Evolutionary conservation across 1,284 basidiomycete species (phyloP), one percentile per base, ranked within the genome.

Genomic region (Exobasidium rhododendri): DNA sequence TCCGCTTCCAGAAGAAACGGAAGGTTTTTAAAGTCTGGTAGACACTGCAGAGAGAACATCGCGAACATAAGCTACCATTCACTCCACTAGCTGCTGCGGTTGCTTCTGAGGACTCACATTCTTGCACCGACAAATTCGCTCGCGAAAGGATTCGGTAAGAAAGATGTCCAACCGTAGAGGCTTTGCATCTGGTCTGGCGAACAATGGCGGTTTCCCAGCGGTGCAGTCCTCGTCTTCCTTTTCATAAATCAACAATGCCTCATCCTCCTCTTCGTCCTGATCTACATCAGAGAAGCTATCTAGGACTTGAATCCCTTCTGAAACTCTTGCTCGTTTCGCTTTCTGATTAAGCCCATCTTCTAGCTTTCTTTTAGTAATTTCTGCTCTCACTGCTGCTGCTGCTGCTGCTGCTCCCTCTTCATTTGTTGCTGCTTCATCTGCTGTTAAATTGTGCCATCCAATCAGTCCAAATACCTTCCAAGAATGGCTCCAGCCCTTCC

Each of bases 1-100:
- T 81, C 81, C 31, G 81, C 80, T 4, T 77, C 73, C 32, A 80
- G 61, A 0, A 82, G 64, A 50, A 73, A 81, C 0, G 81, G 75
- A 1, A 80, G 71, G 28, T 55, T 31, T 10, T 62, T 22, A 17
- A 74, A 75, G 14, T 59, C 45, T 1, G 57, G 61, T 11, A 65
- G 31, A 40, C 77, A 79, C 75, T 40, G 35, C 7, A 40, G 35
- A 40, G 35, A 40, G 35, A 17, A 40, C 75, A 66, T 13, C 49
- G 4, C 0, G 14, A 32, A 0, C 57, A 5, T 29, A 61, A 3
- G 30, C 6, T 28, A 49, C 35, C 4, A 45, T 28, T 26, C n/a
- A 26, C 11, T 57, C n/a, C 3, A 45, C 17, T n/a, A n/a, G 22
- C n/a, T 7, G n/a, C 71, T 71, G 35, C 51, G 46, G 10, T 58